Base-by-base conservation (phyloP, 2,329 filamentous ascomycete species). In the Fusarium virguliforme region DNA sequence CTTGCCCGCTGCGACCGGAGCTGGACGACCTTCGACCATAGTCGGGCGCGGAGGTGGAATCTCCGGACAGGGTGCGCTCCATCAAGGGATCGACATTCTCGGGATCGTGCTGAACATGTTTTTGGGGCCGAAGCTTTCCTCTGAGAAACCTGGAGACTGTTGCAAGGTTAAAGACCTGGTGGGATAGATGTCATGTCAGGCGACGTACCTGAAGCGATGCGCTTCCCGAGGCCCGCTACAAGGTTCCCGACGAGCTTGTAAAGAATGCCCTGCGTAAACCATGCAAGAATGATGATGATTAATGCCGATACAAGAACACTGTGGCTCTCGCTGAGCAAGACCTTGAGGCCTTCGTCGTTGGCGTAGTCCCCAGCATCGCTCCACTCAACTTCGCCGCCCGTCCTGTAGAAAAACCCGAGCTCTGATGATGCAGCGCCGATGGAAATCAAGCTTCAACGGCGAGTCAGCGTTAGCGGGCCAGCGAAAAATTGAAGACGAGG, bases 351-450 rank as follows among this genome's bases (percentile, higher is more conserved):
- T 43, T 79, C 77, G 34, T 75, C 76, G 24, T 72, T 67, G 32
- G 78, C 75, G 54, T 77, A 77, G 35, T 74, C 60, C 18, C 74
- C 64, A 8, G 74, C 77, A 59, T 79, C 77, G 15, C 62, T 65
- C 77, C 77, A 79, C 51, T 78, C 73, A n/a, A 79, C 64, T 56
- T 79, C 75, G 58, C 75, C 76, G n/a, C 77, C 77, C 15, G 77
- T 77, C 59, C 74, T 70, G 63, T 71, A 76, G 53, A 69, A 76
- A 60, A 79, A 79, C 12, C 77, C 76, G n/a, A 78, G 67, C 51
- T 79, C 76, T 8, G 77, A 78, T 10, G 77, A 71, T 24, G 76
- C 77, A 30, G 75, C 77, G 54, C 65, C 65, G n/a, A 77, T 65
- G 4, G 74, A 73, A 41, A 77, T 71, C 40, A 76, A 30, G 54